Percentiles rank a stretch among this genome's conserved stretches.
phyloP scores from a whole-genome alignment of 106 monocot genomes.

The Dendrobium chrysotoxum region DNA sequence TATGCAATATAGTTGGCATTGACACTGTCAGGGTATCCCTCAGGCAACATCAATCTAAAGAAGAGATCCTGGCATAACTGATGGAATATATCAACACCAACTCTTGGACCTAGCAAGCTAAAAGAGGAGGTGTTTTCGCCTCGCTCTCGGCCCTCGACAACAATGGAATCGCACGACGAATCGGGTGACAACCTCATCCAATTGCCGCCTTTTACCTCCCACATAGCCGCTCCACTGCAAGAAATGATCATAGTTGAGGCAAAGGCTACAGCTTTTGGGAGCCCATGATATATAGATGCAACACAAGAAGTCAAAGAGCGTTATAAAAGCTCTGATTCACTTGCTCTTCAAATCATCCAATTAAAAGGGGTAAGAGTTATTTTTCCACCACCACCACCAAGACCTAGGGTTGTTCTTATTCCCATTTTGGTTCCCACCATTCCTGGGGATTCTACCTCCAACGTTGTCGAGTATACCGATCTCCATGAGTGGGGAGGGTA shows the following conservation, averaged over 20 bases:
- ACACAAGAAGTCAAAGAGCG: not conserved
- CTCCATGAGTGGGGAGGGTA: not conserved
- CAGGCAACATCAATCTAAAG: slow-evolving; percentile 56
- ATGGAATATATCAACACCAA: slow-evolving; percentile 20
- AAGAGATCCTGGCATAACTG: slow-evolving; percentile 19
- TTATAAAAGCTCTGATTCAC: not conserved
- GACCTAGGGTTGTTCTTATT: not conserved
- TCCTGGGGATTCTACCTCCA: not conserved
- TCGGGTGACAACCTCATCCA: slow-evolving; percentile 39
- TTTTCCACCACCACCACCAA: slow-evolving; percentile 10
- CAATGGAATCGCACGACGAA: slow-evolving; percentile 22
- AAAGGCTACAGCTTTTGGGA: slow-evolving; percentile 10
- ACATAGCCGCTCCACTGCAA: slow-evolving; percentile 14
- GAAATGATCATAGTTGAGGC: slow-evolving; percentile 3
- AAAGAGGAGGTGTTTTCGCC: not conserved
- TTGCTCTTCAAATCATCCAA: not conserved
- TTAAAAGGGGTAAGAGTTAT: not conserved
- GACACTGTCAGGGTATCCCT: slow-evolving; percentile 77
- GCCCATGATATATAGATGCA: not conserved
- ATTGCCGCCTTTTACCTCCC: slow-evolving; percentile 74
- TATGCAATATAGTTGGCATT: too few species aligned
- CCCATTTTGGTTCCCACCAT: slow-evolving; percentile 1
- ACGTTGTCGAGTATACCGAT: not conserved
- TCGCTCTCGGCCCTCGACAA: slow-evolving; percentile 2
- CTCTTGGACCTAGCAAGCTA: not conserved